Base-by-base conservation (phyloP, 148 eudicot species). In the Camellia granthamiana region DNA sequence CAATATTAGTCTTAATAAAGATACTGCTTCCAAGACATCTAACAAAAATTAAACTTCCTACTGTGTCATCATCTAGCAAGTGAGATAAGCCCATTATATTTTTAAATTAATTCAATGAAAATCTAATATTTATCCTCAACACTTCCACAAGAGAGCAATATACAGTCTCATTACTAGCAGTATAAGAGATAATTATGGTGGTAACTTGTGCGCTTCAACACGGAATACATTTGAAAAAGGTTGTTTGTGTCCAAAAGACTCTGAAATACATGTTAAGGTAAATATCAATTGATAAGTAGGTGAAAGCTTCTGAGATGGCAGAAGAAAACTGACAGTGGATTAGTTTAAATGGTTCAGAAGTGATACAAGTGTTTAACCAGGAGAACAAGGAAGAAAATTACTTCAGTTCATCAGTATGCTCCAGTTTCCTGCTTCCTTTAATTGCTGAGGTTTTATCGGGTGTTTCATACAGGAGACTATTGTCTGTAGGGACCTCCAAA, bases 381-480 rank as follows among this genome's bases (percentile, higher is more conserved):
- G 66, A 56, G 52, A 77, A 3, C 10, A 41, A 66, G 67, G 62
- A 42, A 66, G 79, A 81, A 75, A 66, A 7, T 87, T 84, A 90
- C 93, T 67, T 86, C 18, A 92, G 79, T 64, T 88, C 92, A 81
- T 92, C 88, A 4, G 97, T 88, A 79, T 92, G 92, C 38, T 30
- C 38, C 38, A 30, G 38, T 30, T 30, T 30, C 38, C 38, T 30
- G 38, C 38, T 30, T 30, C 38, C 38, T 30, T 30, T 1, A 30
- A 30, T 30, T 30, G 38, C 1, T 30, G 38, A 30, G 38, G 38
- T 30, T 30, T 30, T 30, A 30, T 30, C 38, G 1, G 38, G 38
- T 30, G 38, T 30, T 30, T 30, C 38, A 30, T 30, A 30, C 38
- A 30, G 38, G 38, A 30, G 38, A 30, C 38, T 30, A 30, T 30